Evolutionary conservation across 257 asterid genomes (phyloP), one percentile per base, ranked within the genome.

Genomic region (Cynanchum wilfordii): DNA sequence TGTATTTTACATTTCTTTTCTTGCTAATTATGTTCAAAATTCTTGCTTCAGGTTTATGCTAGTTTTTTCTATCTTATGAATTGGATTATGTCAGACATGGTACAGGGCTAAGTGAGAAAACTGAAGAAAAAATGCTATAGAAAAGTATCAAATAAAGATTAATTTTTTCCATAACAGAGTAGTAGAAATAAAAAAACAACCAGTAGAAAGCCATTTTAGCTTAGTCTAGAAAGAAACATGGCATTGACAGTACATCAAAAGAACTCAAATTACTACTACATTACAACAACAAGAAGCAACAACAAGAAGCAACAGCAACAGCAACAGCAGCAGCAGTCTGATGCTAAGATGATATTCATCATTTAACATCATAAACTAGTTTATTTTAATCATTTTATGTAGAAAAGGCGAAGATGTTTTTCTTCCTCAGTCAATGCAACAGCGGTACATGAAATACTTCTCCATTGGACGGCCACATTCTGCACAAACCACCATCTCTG

Each of bases 381-480:
- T 51, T 42, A 7, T 42, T 42, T 42, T 42, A 33, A 33, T 33
- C 16, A 36, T 66, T 20, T 55, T 44, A 29, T 54, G 47, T 2
- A 63, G 78, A n/a, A 8, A 2, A 47, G 40, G 30, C 13, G 1
- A 50, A 11, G 73, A 42, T 16, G 17, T 15, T n/a, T 16, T 33
- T 33, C 38, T 33, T 33, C 8, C 62, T 92, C 85, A 92, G 40
- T 92, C 96, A 9, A 25, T 67, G 85, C 98, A 92, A 74, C 98
- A 90, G 30, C 97, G 92, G 64, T 84, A 92, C 98, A 89, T 87
- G 68, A 78, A 82, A 75, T 70, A 92, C 87, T 87, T 92, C 82
- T 90, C 97, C 98, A 92, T 92, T 1, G 86, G 79, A 13, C 73
- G 77, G 49, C 84, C 82, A 77, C 98, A 92, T 78, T 92, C 97